Evolutionary conservation across 2,329 filamentous ascomycete species (phyloP).

Genomic region (Gaeumannomyces tritici): DNA sequence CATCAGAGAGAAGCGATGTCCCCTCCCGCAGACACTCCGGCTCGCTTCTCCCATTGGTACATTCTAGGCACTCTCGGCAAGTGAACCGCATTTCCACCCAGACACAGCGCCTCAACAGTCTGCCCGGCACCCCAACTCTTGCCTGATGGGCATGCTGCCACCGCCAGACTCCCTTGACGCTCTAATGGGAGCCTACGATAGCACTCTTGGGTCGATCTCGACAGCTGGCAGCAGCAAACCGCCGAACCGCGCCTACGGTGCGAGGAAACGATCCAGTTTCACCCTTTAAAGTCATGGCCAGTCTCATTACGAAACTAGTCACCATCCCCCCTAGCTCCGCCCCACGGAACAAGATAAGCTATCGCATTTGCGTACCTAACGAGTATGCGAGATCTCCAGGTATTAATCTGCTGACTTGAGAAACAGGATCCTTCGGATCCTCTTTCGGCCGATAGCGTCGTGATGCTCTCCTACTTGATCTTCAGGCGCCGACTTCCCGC

Average conservation of each 20-base stretch:
- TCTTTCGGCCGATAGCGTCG: not conserved
- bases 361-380: not conserved
- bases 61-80: not conserved
- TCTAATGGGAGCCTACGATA: too few relatives aligned
- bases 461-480: not conserved
- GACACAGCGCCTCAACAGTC: not conserved
- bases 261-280: not conserved
- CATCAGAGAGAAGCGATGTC: too few relatives aligned
- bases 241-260: too few relatives aligned
- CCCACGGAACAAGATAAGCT: not conserved
- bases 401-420: not conserved
- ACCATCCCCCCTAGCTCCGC: not conserved
- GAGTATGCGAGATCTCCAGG: not conserved
- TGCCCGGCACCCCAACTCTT: too few relatives aligned
- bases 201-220: too few relatives aligned
- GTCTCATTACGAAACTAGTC: not conserved
- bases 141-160: too few relatives aligned
- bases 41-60: not conserved
- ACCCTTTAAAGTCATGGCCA: not conserved
- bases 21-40: not conserved
- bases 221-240: too few relatives aligned
- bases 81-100: constrained; percentile 1
- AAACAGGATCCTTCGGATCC: not conserved
- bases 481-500: not conserved
- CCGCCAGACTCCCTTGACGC: too few relatives aligned